These are phyloP conservation scores for Elsinoe ampelina DNA, from an alignment of 2,329 filamentous ascomycete genomes.

Conservation along the genomic window DNA sequence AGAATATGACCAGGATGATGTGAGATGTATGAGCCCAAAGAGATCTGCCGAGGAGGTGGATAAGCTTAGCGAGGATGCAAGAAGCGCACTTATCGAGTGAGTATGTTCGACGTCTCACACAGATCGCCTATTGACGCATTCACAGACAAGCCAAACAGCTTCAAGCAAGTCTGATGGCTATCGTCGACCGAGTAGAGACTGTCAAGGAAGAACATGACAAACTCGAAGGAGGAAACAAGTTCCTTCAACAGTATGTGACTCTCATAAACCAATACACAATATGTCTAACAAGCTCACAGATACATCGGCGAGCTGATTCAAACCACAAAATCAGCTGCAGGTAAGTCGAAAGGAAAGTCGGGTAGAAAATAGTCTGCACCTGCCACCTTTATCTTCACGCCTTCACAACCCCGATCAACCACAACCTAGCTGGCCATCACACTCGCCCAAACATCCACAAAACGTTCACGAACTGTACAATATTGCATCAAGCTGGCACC, in stretches of 20 bases:
- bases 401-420: not conserved
- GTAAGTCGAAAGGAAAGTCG: conserved; percentile 41
- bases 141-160: conserved; percentile 75
- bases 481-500: not conserved
- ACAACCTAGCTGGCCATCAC: not conserved
- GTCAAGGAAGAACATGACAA: conserved; percentile 94
- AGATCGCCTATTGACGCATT: no score
- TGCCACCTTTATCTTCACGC: not conserved
- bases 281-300: conserved; percentile 39
- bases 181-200: conserved; percentile 88
- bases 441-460: not conserved
- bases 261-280: not conserved
- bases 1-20: conserved; percentile 76
- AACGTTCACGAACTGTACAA: not conserved
- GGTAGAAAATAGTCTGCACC: conserved; percentile 2
- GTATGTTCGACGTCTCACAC: conserved; percentile 23
- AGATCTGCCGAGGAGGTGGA: conserved; percentile 86
- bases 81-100: conserved; percentile 54
- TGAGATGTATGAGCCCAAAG: conserved; percentile 87
- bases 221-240: conserved; percentile 92
- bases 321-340: conserved; percentile 48
- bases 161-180: conserved; percentile 78
- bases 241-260: conserved; percentile 58
- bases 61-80: conserved; percentile 72
- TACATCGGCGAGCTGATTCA: conserved; percentile 96